Evolutionary conservation across 768 basidiomycete species (phyloP).

Genomic region (Russula sp.): DNA sequence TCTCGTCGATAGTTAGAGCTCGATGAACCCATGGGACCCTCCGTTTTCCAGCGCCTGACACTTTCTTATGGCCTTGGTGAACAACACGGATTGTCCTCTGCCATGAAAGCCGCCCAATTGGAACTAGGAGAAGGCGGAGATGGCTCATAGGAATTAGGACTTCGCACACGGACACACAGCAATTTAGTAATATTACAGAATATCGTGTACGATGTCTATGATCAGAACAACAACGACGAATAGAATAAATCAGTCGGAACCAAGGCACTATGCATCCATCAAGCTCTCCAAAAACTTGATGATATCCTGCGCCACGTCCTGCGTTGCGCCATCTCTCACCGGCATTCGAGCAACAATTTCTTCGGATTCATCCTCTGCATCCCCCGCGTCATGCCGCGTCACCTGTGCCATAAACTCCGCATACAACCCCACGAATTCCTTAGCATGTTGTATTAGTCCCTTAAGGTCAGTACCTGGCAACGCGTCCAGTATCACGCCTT

Average conservation of each 20-base stretch:
- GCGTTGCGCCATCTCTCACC: conserved; percentile 22
- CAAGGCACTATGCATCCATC: conserved; percentile 13
- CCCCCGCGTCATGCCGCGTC: conserved; percentile 17
- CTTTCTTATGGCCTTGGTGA: conserved; percentile 79
- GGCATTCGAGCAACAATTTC: conserved; percentile 2
- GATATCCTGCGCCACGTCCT: conserved; percentile 34
- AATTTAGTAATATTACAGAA: conserved; percentile 1
- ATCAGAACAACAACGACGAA: neutral
- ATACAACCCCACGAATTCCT: conserved; percentile 38
- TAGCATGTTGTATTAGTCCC: conserved; percentile 32
- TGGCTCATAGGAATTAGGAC: neutral
- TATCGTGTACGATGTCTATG: neutral
- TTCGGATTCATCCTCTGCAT: conserved; percentile 13
- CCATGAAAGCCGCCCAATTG: conserved; percentile 36
- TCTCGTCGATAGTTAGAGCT: conserved; percentile 52
- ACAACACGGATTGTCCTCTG: conserved; percentile 60
- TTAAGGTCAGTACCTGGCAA: conserved; percentile 33
- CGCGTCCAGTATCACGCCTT: conserved; percentile 27
- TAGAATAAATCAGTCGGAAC: conserved; percentile 5
- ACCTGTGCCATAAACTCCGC: conserved; percentile 29
- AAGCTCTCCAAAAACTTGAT: conserved; percentile 47
- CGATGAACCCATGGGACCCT: conserved; percentile 38
- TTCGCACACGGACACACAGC: neutral
- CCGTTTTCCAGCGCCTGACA: conserved; percentile 62
- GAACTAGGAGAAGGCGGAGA: conserved; percentile 11